These are phyloP conservation scores for Mangifera indica DNA, from an alignment of 345 rosid species.

Conservation along the genomic window DNA sequence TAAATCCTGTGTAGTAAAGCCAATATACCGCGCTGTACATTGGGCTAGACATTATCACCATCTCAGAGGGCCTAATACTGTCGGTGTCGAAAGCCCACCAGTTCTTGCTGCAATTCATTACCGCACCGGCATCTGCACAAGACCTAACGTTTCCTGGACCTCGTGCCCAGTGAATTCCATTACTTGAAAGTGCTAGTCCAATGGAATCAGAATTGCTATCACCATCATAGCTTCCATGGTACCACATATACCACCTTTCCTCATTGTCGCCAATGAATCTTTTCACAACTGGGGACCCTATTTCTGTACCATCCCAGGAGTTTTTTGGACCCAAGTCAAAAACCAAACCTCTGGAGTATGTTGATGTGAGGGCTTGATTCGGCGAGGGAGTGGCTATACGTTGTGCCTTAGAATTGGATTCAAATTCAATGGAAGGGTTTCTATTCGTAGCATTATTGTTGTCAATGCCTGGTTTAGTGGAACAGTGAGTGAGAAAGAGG, in stretches of 20 bases:
- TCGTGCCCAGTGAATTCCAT: conserved; percentile 50
- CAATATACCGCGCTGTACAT: conserved; percentile 42
- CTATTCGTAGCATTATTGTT: conserved; percentile 28
- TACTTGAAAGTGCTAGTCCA: conserved; percentile 49
- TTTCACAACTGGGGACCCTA: conserved; percentile 54
- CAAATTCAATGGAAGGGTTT: conserved; percentile 16
- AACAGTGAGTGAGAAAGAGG: conserved; percentile 28
- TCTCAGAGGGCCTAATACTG: conserved; percentile 48
- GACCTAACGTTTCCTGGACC: conserved; percentile 22
- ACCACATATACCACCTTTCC: conserved; percentile 60
- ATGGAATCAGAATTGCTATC: conserved; percentile 33
- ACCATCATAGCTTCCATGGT: conserved; percentile 37
- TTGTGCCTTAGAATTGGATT: conserved; percentile 15
- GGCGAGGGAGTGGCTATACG: conserved; percentile 19
- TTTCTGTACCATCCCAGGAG: conserved; percentile 45
- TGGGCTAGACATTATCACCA: conserved; percentile 44
- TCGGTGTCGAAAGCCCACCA: conserved; percentile 57
- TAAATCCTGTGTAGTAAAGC: conserved; percentile 45
- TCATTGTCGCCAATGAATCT: conserved; percentile 48
- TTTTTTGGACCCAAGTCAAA: conserved; percentile 36
- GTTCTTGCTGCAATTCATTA: conserved; percentile 35
- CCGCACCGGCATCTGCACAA: conserved; percentile 36
- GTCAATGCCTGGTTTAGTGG: conserved; percentile 34
- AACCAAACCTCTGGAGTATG: conserved; percentile 38
- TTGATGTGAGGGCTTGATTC: conserved; percentile 22